Conservation (phyloP, 2,329 filamentous ascomycete species). For the Neonectria neomacrospora region DNA sequence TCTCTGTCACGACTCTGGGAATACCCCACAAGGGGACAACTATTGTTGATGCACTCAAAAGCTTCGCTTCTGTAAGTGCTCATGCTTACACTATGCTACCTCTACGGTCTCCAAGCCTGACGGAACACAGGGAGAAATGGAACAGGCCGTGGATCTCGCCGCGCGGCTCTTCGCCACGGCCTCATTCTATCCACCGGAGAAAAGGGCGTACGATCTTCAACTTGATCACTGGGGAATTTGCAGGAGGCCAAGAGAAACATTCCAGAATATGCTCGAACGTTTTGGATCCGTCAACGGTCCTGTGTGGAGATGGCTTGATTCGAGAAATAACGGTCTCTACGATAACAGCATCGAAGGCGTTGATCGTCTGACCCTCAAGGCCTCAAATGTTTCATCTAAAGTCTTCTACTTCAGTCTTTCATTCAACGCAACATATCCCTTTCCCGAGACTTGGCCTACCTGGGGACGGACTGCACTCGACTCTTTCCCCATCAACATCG, state of each 20-base stretch:
- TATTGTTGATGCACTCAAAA: conserved; percentile 10
- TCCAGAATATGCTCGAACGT: conserved; percentile 20
- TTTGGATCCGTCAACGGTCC: conserved; percentile 16
- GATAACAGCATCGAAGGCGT: conserved; percentile 22
- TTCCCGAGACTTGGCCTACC: conserved; percentile 11
- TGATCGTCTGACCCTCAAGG: neutral
- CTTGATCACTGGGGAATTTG: conserved; percentile 24
- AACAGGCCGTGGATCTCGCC: conserved; percentile 2
- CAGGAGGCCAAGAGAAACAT: conserved; percentile 6
- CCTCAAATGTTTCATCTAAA: neutral
- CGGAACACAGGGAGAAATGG: neutral
- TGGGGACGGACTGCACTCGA: conserved; percentile 9
- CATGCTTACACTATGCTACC: neutral
- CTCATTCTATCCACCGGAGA: conserved; percentile 12
- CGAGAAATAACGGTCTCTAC: conserved; percentile 13
- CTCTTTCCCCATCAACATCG: conserved; percentile 15
- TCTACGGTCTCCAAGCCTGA: neutral
- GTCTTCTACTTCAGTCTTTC: conserved; percentile 22
- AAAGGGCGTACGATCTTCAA: conserved; percentile 21
- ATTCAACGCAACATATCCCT: conserved; percentile 14
- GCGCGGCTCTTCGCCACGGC: conserved; percentile 20
- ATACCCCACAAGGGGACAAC: conserved; percentile 19
- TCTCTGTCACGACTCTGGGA: conserved; percentile 21
- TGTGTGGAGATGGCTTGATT: conserved; percentile 19
- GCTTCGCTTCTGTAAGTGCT: conserved; percentile 9